A percentile compares a stretch with the other conserved stretches of the same genome.
Conservation (phyloP, 1,139 yeast species). For the Magnusiomyces suaveolens region DNA sequence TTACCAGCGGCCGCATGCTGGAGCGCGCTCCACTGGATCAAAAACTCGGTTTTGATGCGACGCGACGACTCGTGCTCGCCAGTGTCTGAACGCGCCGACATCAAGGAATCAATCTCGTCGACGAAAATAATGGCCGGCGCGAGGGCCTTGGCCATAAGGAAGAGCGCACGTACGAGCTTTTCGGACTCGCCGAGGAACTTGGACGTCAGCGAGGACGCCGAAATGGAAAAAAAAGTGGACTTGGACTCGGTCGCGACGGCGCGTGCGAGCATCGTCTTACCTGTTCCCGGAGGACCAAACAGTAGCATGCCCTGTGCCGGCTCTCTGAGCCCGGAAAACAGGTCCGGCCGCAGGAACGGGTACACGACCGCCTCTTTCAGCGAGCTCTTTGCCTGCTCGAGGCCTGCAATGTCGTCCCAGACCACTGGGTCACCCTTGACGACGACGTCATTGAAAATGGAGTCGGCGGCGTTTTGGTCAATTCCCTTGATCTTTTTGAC, state of each 20-base stretch:
- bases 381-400: slow-evolving; percentile 81
- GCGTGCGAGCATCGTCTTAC: slow-evolving; percentile 93
- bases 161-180: slow-evolving; percentile 81
- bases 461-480: slow-evolving; percentile 53
- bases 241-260: slow-evolving; percentile 97
- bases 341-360: slow-evolving; percentile 88
- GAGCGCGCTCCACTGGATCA: slow-evolving; percentile 91
- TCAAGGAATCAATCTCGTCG: slow-evolving; percentile 88
- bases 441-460: slow-evolving; percentile 82
- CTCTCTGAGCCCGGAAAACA: slow-evolving; percentile 83
- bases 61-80: slow-evolving; percentile 91
- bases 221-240: slow-evolving; percentile 85
- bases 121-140: slow-evolving; percentile 93
- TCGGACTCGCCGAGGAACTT: slow-evolving; percentile 87
- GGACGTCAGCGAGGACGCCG: slow-evolving; percentile 86
- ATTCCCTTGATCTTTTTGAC: slow-evolving; percentile 12
- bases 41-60: slow-evolving; percentile 84
- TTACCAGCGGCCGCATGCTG: slow-evolving; percentile 87
- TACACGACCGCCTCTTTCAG: slow-evolving; percentile 94
- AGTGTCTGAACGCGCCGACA: slow-evolving; percentile 68
- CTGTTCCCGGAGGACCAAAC: slow-evolving; percentile 98
- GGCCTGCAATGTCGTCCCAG: slow-evolving; percentile 96
- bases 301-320: slow-evolving; percentile 94
- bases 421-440: slow-evolving; percentile 91
- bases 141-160: slow-evolving; percentile 70